These are phyloP conservation scores for Mangifera indica DNA, from an alignment of 345 rosid genomes.

Conservation along the genomic window DNA sequence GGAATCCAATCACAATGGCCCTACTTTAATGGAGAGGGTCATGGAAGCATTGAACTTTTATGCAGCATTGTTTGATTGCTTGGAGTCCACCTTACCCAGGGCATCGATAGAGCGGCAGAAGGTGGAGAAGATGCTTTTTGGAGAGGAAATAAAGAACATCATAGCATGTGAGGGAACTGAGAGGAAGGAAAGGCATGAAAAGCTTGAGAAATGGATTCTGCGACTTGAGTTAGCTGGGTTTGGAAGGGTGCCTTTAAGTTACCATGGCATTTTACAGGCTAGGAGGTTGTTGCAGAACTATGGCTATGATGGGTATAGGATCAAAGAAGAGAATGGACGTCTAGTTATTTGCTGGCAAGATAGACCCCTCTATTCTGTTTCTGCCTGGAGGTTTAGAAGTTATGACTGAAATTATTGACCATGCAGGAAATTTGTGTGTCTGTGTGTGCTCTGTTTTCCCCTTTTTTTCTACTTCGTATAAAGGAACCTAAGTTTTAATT, in stretches of 20 bases:
- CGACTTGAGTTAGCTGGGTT: constrained; percentile 66
- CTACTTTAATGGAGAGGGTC: constrained; percentile 54
- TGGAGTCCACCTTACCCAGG: constrained; percentile 57
- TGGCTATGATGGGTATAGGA: constrained; percentile 58
- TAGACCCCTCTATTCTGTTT: constrained; percentile 56
- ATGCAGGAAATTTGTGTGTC: constrained; percentile 3
- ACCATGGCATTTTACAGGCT: constrained; percentile 61
- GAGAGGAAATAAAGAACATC: constrained; percentile 72
- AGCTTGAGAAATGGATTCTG: constrained; percentile 64
- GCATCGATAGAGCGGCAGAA: constrained; percentile 54
- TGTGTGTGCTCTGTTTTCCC: neutral
- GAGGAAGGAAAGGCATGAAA: constrained; percentile 71
- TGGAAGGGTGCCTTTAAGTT: constrained; percentile 57
- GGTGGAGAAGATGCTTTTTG: constrained; percentile 68
- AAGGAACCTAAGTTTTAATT: constrained; percentile 30
- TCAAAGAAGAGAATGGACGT: constrained; percentile 64
- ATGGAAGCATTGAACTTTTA: constrained; percentile 61
- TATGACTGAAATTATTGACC: constrained; percentile 27
- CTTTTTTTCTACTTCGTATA: constrained; percentile 24
- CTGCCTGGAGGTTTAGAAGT: constrained; percentile 64
- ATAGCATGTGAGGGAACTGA: constrained; percentile 66
- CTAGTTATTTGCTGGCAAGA: constrained; percentile 61
- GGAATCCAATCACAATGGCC: constrained; percentile 58
- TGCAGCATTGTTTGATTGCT: constrained; percentile 66
- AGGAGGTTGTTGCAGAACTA: constrained; percentile 49